Conservation (phyloP, 169 alveolate genomes). For the Babesia ovata region DNA sequence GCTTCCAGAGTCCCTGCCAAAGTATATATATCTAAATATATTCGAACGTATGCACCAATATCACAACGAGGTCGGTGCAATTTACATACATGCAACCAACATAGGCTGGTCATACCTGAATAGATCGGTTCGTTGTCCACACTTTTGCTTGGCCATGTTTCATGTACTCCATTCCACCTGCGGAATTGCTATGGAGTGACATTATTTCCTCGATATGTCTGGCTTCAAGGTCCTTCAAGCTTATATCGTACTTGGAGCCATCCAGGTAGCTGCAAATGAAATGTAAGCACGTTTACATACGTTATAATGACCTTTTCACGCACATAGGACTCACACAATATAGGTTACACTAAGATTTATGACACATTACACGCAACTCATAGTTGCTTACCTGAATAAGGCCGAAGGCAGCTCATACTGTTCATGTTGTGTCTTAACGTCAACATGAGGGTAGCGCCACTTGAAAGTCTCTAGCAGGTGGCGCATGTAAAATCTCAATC, state of each 20-base stretch:
- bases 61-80: neutral
- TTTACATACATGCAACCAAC: neutral
- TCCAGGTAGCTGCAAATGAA: conserved; percentile 57
- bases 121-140: conserved; percentile 75
- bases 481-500: conserved; percentile 74
- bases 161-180: conserved; percentile 74
- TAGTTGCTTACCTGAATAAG: conserved; percentile 62
- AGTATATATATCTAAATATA: neutral
- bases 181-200: conserved; percentile 75
- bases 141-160: conserved; percentile 79
- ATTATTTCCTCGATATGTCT: conserved; percentile 76
- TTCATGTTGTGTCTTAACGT: conserved; percentile 76
- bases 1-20: conserved; percentile 85
- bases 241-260: conserved; percentile 77
- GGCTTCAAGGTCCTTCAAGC: conserved; percentile 83
- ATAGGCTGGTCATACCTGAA: conserved; percentile 64
- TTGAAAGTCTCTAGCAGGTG: conserved; percentile 72
- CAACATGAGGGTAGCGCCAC: conserved; percentile 72
- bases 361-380: neutral
- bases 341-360: no score
- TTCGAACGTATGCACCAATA: neutral
- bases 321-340: no score
- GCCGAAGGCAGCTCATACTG: conserved; percentile 81
- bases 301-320: no score
- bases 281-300: neutral